Evolutionary conservation across 495 filamentous ascomycete genomes (phyloP), one percentile per base, ranked within the genome.

Genomic region (Neurospora sp.): DNA sequence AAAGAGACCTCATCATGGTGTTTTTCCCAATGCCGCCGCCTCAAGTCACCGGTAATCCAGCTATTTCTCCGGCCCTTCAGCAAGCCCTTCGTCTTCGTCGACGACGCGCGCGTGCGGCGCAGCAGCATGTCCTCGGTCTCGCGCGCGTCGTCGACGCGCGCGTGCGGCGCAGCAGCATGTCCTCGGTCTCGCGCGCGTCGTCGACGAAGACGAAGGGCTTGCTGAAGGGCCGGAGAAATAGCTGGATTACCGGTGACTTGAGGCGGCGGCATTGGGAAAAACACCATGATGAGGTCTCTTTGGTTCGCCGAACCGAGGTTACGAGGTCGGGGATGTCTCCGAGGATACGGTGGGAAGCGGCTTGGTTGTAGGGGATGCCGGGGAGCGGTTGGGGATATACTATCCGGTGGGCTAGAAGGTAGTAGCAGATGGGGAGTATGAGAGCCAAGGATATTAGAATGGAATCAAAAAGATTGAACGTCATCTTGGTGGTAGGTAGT

Each of bases 351-450:
- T 72, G 69, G 12, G 79, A 75, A 6, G 82, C 75, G 9, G 72
- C 73, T 35, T 71, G 38, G 45, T 81, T 81, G 72, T 82, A 81
- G 0, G 81, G 82, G 69, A 83, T 83, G 3, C 80, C 82, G 0
- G 81, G 78, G 8, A 78, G 59, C 3, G 79, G 82, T 41, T 69
- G 74, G 1, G 80, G 80, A 10, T 78, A 77, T 42, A 42, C 40
- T 42, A 18, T 42, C 16, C 41, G 2, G 41, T 42, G 41, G 41
- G 41, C 41, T 18, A 42, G 41, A 18, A 42, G 1, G 14, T 42
- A 42, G 14, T 7, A 42, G 41, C 41, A 42, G 14, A 42, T 18
- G 7, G 41, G 41, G 6, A 42, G 14, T 42, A 42, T 42, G 41
- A 42, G 41, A 42, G 16, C 41, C 14, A 42, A 6, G 5, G 14